A percentile compares a stretch with the other conserved stretches of the same genome.
Conservation (phyloP, 768 basidiomycete genomes). For the Melanogaster broomeanus region DNA sequence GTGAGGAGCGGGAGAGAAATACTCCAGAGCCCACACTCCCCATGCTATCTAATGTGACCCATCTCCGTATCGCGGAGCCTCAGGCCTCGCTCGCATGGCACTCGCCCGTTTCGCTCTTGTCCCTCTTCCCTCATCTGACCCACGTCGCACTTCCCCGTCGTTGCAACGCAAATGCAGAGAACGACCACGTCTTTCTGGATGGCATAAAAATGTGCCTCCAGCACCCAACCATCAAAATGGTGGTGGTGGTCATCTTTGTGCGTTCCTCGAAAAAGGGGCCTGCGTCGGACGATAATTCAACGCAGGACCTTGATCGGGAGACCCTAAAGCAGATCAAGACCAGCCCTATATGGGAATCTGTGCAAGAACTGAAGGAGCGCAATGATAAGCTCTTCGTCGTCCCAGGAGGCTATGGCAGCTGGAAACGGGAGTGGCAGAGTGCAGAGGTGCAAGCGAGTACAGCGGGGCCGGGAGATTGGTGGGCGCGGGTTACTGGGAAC, state of each 20-base stretch:
- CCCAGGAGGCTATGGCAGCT: slow-evolving; percentile 2
- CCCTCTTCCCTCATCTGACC: slow-evolving; percentile 35
- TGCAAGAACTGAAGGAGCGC: slow-evolving; percentile 9
- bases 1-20: too few relatives aligned
- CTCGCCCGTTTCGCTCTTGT: slow-evolving; percentile 11
- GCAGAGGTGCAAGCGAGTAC: not conserved
- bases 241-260: slow-evolving; percentile 29
- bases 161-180: slow-evolving; percentile 42
- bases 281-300: not conserved
- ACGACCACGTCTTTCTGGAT: slow-evolving; percentile 39
- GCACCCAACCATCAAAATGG: slow-evolving; percentile 32
- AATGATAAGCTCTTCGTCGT: slow-evolving; percentile 15
- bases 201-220: slow-evolving; percentile 34
- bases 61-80: slow-evolving; percentile 20
- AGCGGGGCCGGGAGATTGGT: slow-evolving; percentile 7
- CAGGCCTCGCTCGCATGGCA: slow-evolving; percentile 6
- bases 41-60: slow-evolving; percentile 3
- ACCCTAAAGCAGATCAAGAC: not conserved
- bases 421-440: slow-evolving; percentile 12
- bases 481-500: not conserved
- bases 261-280: not conserved
- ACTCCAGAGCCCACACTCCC: not conserved
- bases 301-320: not conserved
- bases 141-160: slow-evolving; percentile 43
- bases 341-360: slow-evolving; percentile 11